Evolutionary conservation across 345 rosid genomes (phyloP), one percentile per base, ranked within the genome.

Genomic region (Limnanthes douglasii): DNA sequence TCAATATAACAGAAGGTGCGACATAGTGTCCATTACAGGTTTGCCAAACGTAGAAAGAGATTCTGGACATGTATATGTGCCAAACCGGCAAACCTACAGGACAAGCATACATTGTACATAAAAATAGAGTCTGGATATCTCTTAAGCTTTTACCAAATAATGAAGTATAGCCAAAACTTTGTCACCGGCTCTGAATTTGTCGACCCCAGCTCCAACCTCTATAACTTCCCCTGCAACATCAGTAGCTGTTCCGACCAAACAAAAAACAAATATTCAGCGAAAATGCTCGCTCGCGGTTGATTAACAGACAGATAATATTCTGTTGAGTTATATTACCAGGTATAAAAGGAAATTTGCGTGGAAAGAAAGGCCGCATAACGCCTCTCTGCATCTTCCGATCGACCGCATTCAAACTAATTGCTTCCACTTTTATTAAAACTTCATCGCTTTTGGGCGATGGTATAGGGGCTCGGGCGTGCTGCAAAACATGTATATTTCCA

Each of bases 351-450:
- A 86, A 81, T 41, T 56, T 77, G 72, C 61, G 69, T 34, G 94
- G 94, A 4, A 65, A 26, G 37, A 75, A 15, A 23, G 80, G 80
- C 3, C 86, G 49, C 17, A 68, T 14, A 50, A 64, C 14, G 53
- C 94, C 94, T 51, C 68, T 66, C 31, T 81, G 94, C 0, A 64
- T 62, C 42, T 73, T 81, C 84, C 80, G 68, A 42, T 76, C 94
- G 24, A 61, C 46, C 5, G 94, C 84, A 54, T 81, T 81, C 4
- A 81, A 11, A 48, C 60, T 59, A 16, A 48, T 45, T 2, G 88
- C 86, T 57, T 81, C 80, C 27, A 68, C 2, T 48, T 66, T 81
- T 11, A 81, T 3, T 51, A 59, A 52, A 37, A 73, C 63, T 59
- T 81, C 88, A 30, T 46, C 68, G 37, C 38, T 58, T 9, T 60